Evolutionary conservation across 352 stramenopile genomes (phyloP).

Genomic region (Phytopythium litorale): DNA sequence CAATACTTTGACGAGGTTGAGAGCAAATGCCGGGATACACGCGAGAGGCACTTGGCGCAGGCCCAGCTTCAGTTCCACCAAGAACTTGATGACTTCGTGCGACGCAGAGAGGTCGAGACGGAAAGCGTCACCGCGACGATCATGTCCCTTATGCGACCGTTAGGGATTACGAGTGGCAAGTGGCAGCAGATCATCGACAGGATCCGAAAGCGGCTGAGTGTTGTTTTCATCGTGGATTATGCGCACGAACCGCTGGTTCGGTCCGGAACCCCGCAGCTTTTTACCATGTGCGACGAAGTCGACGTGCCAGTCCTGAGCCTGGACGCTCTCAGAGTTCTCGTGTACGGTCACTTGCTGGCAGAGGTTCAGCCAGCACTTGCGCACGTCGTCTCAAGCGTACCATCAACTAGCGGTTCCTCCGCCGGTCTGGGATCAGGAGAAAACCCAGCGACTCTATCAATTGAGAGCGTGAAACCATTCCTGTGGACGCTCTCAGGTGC

Average conservation of each 20-base stretch:
- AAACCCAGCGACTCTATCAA: not conserved
- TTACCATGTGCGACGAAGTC: constrained; percentile 29
- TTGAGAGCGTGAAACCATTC: constrained; percentile 3
- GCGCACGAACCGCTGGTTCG: constrained; percentile 14
- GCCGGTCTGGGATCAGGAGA: no score
- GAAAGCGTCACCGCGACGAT: constrained; percentile 68
- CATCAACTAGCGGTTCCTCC: not conserved
- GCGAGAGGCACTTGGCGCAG: constrained; percentile 32
- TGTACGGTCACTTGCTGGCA: constrained; percentile 46
- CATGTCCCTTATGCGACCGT: constrained; percentile 68
- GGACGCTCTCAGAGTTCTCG: constrained; percentile 21
- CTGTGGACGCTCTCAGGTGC: constrained; percentile 37
- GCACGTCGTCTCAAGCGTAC: not conserved
- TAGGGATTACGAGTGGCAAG: constrained; percentile 65
- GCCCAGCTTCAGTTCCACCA: constrained; percentile 56
- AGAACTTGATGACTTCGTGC: constrained; percentile 52
- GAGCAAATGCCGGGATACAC: constrained; percentile 17
- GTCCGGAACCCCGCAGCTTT: constrained; percentile 17
- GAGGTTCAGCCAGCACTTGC: constrained; percentile 22
- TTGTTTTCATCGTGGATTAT: constrained; percentile 41
- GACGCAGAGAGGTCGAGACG: constrained; percentile 60
- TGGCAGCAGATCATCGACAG: constrained; percentile 64
- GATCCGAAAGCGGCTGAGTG: constrained; percentile 39
- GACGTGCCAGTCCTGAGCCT: constrained; percentile 19
- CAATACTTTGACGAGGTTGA: constrained; percentile 39